Evolutionary conservation across 2,329 filamentous ascomycete species (phyloP), one percentile per base, ranked within the genome.

Genomic region (Colletotrichum chlorophyti): DNA sequence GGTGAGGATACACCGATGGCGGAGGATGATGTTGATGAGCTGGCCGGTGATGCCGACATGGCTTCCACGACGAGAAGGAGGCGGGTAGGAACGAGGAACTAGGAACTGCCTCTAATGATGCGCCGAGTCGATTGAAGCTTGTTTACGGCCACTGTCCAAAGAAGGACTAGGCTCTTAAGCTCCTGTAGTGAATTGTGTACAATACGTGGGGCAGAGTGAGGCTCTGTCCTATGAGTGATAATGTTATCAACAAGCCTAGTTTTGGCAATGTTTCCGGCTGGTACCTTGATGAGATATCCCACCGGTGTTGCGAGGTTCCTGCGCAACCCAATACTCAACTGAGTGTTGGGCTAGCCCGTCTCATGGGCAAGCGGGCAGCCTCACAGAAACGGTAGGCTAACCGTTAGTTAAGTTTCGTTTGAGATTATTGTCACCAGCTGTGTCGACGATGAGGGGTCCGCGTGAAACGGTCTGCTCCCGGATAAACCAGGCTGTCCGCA

Each of bases 1-100:
- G 78, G 76, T 3, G 79, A 82, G 43, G 75, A 77, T 52, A 81
- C 74, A 7, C 54, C 61, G 46, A 66, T 66, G 21, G 76, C 73
- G 2, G 80, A 82, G 52, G 80, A 82, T 12, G 78, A 82, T 37
- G 65, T 63, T 42, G 80, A 83, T 43, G 79, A 82, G 53, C 66
- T 74, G 59, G 70, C 72, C 3, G 76, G 73, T 3, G 80, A 83
- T 40, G 75, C 68, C 6, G 73, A 74, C 21, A 65, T 68, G 15
- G 61, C 64, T 2, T 58, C 66, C 19, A 69, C 70, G 24, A 65
- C 69, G 4, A 76, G 77, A 62, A 70, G 73, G 54, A 65, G 74
- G 53, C 74, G 73, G 41, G 64, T 75, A 29, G 69, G 66, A 40
- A 68, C 68, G 17, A 70, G 74, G 64, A 69, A 66, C 42, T 76